Evolutionary conservation across 331 rosid species (phyloP), one percentile per base, ranked within the genome.

Genomic region (Stylosanthes scabra): DNA sequence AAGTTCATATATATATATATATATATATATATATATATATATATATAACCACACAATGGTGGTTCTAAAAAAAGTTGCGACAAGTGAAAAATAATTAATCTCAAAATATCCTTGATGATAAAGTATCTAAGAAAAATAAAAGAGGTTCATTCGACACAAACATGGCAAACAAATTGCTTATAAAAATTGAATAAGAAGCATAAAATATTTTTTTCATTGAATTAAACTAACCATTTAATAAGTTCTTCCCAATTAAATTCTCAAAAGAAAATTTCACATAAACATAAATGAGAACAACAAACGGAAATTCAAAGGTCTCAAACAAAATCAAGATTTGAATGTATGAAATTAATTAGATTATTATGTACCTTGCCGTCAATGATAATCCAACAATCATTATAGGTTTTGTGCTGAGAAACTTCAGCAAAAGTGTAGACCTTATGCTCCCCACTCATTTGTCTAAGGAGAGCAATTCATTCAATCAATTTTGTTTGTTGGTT

Each of bases 371-470:
- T 89, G 84, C 85, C 93, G n/a, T 75, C 66, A 61, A 91, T 87
- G 71, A 91, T 47, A 28, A 91, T 86, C 96, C 96, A 91, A 52
- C 97, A 91, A 34, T 89, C 91, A 13, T 84, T 77, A 73, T 72
- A 71, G 76, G 2, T 72, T 63, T 82, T 87, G 79, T 85, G 93
- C 58, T 79, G 46, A 55, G 88, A 59, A 62, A 83, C 88, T 66
- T 89, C 84, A 3, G 86, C 87, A 66, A 89, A 80, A 27, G 88
- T 75, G 51, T 63, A 89, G 55, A 83, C 64, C 80, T 71, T 87
- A n/a, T 60, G 51, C 27, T 83, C 84, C 10, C 72, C 81, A 34
- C 87, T 87, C 93, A 91, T 91, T 87, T 66, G 73, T 65, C 9
- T n/a, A 51, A 63, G 52, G 49, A 72, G 45, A 70, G 51, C 3